Evolutionary conservation across 148 eudicot species (phyloP), one percentile per base, ranked within the genome.

Genomic region (Spergularia bocconei): DNA sequence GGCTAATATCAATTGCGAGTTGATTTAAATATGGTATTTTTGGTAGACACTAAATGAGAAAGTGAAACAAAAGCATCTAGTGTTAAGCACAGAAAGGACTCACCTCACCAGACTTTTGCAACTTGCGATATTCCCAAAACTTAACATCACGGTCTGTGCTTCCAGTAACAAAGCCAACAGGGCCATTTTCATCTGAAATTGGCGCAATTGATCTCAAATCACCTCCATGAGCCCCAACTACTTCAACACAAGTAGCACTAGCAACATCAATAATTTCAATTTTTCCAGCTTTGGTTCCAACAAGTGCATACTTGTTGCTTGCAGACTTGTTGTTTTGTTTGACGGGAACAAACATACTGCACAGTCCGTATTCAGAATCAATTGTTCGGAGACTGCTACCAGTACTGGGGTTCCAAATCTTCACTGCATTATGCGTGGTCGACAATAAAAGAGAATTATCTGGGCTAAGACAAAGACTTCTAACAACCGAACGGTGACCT

Each of bases 381-480:
- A 95, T 88, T 19, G 99, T 95, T 66, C 96, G 85, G 57, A 95
- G 92, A 79, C 97, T 90, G 72, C 84, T 86, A 71, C 94, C 90
- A 67, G 94, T 88, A 76, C 90, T 95, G 59, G 99, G 99, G 75
- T 92, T 95, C 99, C 99, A 95, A 81, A 95, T 90, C 86, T 95
- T 95, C 53, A 88, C 88, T 6, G 93, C 79, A 79, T 84, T 90
- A 78, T 95, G 99, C 82, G 91, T 92, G 69, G 99, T 95, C 58
- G 97, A 89, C 91, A 95, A 74, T 69, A 95, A 81, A 86, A 95
- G 99, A 39, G 96, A 86, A 79, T 89, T 92, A 82, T 95, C 97
- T 33, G 92, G 84, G 82, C 97, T 92, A 71, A 95, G 94, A 38
- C 90, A 79, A 48, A 95, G 88, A 79, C 99, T 95, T 83, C 99